These are phyloP conservation scores for Ophiostoma australiae DNA, from an alignment of 2,329 filamentous ascomycete species.

Conservation along the genomic window DNA sequence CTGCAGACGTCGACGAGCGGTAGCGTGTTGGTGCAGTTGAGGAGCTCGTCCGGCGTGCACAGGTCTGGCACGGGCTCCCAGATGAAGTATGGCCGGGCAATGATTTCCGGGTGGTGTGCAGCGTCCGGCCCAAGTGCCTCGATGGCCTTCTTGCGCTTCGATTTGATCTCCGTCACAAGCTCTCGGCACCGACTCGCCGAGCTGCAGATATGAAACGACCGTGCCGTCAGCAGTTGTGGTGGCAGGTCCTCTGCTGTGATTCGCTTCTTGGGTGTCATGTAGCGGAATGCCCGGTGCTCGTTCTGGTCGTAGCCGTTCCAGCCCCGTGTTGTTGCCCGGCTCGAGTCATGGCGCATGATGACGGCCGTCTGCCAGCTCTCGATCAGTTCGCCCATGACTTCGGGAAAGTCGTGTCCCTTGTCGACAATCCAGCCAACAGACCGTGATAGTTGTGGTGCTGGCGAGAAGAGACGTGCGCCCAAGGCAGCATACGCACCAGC, in stretches of 20 bases:
- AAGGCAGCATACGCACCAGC: constrained; percentile 82
- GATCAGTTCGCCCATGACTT: constrained; percentile 58
- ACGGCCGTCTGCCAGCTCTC: constrained; percentile 71
- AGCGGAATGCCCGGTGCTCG: constrained; percentile 68
- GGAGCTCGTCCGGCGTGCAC: constrained; percentile 65
- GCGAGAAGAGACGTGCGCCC: constrained; percentile 83
- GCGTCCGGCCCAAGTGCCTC: constrained; percentile 26
- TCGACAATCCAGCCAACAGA: constrained; percentile 88
- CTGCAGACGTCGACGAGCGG: constrained; percentile 59
- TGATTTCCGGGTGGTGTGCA: background rate
- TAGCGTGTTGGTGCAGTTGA: constrained; percentile 60
- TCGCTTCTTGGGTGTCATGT: constrained; percentile 79
- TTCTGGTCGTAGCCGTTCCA: constrained; percentile 79
- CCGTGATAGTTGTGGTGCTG: constrained; percentile 57
- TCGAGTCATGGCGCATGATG: constrained; percentile 59
- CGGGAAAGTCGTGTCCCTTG: constrained; percentile 79
- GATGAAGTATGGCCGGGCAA: constrained; percentile 64
- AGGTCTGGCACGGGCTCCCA: constrained; percentile 95
- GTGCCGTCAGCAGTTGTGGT: constrained; percentile 60
- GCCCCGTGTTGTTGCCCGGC: constrained; percentile 75
- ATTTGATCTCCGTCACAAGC: constrained; percentile 66
- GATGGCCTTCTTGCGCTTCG: constrained; percentile 38
- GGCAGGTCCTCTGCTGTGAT: constrained; percentile 69
- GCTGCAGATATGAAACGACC: constrained; percentile 84
- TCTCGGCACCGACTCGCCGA: constrained; percentile 70